Evolutionary conservation across 1,139 yeast genomes (phyloP), one percentile per base, ranked within the genome.

Genomic region (Zhuliangozyma parablackwelliae): DNA sequence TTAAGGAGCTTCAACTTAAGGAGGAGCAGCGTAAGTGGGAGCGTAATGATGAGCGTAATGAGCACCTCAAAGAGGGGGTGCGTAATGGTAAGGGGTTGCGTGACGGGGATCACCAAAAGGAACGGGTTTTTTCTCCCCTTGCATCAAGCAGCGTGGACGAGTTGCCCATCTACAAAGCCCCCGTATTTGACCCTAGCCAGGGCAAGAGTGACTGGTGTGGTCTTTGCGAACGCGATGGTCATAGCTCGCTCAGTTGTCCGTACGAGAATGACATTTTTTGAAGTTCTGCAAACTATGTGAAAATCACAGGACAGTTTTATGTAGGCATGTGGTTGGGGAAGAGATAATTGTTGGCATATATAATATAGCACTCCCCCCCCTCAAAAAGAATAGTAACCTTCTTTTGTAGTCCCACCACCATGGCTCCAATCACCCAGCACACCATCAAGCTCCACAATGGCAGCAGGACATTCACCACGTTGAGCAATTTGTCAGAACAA

Each of bases 191-290:
- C 53, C 84, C 92, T 1, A 72, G 90, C 5, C 78, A 78, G 1
- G 96, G 96, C 1, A 72, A 88, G 34, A 66, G 64, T 20, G 72
- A 79, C 48, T 90, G 96, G 95, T 90, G 97, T 63, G 96, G 95
- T 0, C 68, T 88, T 36, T 90, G 97, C 62, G 97, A 90, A 58
- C 66, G 88, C 39, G 82, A 78, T 36, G 97, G 97, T 1, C 97
- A 90, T 54, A 83, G 80, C 39, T 82, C 94, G 46, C 68, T 81
- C 31, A 87, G 87, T 40, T 90, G 97, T 61, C 97, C 97, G 0
- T 87, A 76, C 53, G 95, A 85, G 50, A 78, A 77, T 45, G 83
- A 78, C 31, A 42, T 45, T n/a, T 45, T 43, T 32, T 43, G 33
- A 30, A 3, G 11, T 26, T 10, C 11, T 11, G 7, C 12, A 16